A percentile compares a stretch with the other conserved stretches of the same genome.
Conservation (phyloP, 2,329 filamentous ascomycete genomes). For the Aspergillus fumigatiaffinis region DNA sequence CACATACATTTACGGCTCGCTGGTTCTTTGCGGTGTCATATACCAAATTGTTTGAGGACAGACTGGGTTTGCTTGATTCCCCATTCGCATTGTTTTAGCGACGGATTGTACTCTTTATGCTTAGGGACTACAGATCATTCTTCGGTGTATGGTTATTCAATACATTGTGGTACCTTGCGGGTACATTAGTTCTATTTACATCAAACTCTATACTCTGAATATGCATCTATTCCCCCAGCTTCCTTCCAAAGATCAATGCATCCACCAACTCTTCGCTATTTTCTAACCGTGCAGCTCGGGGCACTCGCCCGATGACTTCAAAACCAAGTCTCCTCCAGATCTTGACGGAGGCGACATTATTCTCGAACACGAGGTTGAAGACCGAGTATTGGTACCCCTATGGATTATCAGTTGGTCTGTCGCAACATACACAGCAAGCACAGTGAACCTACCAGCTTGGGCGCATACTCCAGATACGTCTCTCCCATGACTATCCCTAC, state of each 20-base stretch:
- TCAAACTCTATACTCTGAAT: slow-evolving; percentile 3
- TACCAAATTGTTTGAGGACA: slow-evolving; percentile 15
- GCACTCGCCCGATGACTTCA: slow-evolving; percentile 35
- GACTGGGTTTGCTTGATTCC: slow-evolving; percentile 16
- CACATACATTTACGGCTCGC: slow-evolving; percentile 8
- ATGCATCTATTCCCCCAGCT: slow-evolving; percentile 17
- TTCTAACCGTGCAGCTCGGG: slow-evolving; percentile 30
- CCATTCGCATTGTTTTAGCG: slow-evolving; percentile 14
- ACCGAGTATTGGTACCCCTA: slow-evolving; percentile 41
- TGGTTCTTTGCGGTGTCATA: slow-evolving; percentile 11
- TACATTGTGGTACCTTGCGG: not conserved
- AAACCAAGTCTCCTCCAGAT: slow-evolving; percentile 40
- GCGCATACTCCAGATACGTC: slow-evolving; percentile 35
- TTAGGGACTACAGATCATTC: not conserved
- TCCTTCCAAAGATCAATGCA: slow-evolving; percentile 37
- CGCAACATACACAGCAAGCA: not conserved
- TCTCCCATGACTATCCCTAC: slow-evolving; percentile 36
- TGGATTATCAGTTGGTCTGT: not conserved
- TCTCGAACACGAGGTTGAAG: slow-evolving; percentile 40
- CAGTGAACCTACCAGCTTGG: slow-evolving; percentile 28
- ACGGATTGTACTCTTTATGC: slow-evolving; percentile 9
- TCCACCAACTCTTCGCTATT: slow-evolving; percentile 37
- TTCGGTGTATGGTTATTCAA: not conserved
- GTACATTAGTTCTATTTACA: not conserved
- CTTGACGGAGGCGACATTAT: slow-evolving; percentile 35